Percentiles rank a stretch among this genome's conserved stretches.
phyloP scores from a whole-genome alignment of 163 green algal genomes.

The Prototheca wickerhamii region DNA sequence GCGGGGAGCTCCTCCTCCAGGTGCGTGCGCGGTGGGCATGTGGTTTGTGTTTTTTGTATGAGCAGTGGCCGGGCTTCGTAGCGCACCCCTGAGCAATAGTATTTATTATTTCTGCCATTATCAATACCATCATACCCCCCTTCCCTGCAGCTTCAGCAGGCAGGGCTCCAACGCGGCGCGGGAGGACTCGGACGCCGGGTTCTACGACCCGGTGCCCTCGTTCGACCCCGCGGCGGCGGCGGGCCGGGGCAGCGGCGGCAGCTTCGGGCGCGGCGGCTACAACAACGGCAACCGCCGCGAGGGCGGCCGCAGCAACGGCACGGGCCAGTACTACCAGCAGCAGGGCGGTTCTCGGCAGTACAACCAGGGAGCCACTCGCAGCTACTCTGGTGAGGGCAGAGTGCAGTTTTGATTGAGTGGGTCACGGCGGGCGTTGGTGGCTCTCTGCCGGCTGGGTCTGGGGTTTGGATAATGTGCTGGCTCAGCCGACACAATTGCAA shows the following conservation, averaged over 20 bases:
- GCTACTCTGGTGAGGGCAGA: neutral
- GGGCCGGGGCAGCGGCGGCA: neutral
- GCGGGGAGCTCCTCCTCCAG: neutral
- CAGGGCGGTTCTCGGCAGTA: neutral
- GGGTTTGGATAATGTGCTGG: no score
- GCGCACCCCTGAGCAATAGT: no score
- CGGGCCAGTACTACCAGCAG: neutral
- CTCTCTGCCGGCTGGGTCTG: no score
- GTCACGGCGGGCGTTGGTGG: no score
- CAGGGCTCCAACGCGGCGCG: no score
- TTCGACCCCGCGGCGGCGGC: slow-evolving; percentile 3
- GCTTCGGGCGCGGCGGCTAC: neutral
- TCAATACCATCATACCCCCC: no score
- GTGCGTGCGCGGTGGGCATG: neutral
- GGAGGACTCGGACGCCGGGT: slow-evolving; percentile 10
- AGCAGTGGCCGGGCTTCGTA: no score
- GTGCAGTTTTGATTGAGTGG: neutral
- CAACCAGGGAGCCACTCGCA: neutral
- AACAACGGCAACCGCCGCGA: neutral
- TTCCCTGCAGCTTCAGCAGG: no score
- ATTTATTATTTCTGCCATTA: no score
- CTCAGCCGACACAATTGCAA: no score
- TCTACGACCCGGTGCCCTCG: slow-evolving; percentile 1
- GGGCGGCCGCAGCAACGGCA: neutral
- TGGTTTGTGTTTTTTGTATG: neutral